Evolutionary conservation across 352 stramenopile species (phyloP), one percentile per base, ranked within the genome.

Genomic region (Pythium utonaiense): DNA sequence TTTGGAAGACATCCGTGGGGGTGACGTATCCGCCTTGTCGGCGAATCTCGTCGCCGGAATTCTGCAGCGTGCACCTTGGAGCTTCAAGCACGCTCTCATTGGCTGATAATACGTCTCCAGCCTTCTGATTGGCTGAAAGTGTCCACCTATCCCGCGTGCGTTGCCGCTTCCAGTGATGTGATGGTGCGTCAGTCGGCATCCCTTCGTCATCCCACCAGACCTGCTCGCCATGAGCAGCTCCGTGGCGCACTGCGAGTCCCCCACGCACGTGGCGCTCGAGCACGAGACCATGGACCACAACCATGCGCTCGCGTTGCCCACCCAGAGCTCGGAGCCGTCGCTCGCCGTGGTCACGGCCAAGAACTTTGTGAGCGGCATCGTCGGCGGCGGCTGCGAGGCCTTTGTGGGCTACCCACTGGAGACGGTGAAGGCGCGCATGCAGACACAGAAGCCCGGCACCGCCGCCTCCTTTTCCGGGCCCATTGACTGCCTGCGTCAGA

Each of bases 351-450:
- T 73, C 48, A 73, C 69, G 57, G 55, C 63, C 51, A 79, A 75
- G 54, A 73, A 76, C 58, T 76, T 79, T 52, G 50, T 74, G 38
- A 73, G 71, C 59, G 71, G 71, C 31, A 73, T 75, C 22, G 66
- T 76, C 34, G 71, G 65, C 48, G 71, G 71, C 38, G 62, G 70
- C 49, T 76, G 68, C 53, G 71, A 75, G 31, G 64, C 71, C 12
- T 42, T 79, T 17, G 68, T 74, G 2, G 71, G 71, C 30, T 79
- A 79, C 57, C 71, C 71, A n/a, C 59, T 79, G n/a, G 71, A 79
- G 55, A 79, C 71, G 1, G 60, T 79, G 50, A 79, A 79, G 58
- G 67, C 71, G 22, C 71, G 71, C 27, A 74, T 79, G 60, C 71
- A 79, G 55, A 79, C 71, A 6, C 71, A 79, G 49, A 60, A 58